Evolutionary conservation across 108 stramenopile species (phyloP).

Genomic region (Discostella stelligeroides): DNA sequence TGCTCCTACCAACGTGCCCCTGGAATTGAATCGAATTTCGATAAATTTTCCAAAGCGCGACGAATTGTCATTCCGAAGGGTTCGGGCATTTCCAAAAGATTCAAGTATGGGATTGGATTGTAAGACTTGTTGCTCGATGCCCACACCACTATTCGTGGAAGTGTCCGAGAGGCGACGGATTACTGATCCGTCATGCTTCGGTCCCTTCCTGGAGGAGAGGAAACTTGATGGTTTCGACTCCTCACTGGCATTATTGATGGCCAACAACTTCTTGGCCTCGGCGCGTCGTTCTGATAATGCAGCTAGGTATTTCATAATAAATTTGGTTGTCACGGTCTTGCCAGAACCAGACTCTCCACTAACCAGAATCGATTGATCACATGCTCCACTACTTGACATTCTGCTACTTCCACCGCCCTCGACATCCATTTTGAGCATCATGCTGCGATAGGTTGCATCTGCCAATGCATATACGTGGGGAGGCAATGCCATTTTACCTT

Average conservation of each 20-base stretch:
- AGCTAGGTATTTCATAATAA: conserved; percentile 95
- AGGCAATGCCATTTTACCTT: conserved; percentile 45
- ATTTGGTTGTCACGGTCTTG: conserved; percentile 97
- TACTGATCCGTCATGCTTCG: conserved; percentile 23
- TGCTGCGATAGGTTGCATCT: conserved; percentile 85
- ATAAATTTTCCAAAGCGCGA: conserved; percentile 94
- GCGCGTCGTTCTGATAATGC: conserved; percentile 70
- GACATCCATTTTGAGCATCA: conserved; percentile 74
- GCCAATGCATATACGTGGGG: conserved; percentile 97
- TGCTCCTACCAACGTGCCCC: conserved; percentile 75
- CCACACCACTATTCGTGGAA: conserved; percentile 6
- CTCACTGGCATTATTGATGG: conserved; percentile 2
- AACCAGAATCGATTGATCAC: conserved; percentile 77
- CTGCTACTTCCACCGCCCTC: conserved; percentile 11
- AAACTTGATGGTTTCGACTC: background rate
- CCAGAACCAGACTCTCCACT: conserved; percentile 96
- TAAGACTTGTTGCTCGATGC: conserved; percentile 87
- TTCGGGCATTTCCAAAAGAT: conserved; percentile 96
- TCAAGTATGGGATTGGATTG: conserved; percentile 96
- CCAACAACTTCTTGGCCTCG: conserved; percentile 31
- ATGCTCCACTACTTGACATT: background rate
- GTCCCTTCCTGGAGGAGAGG: background rate
- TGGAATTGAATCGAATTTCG: conserved; percentile 82
- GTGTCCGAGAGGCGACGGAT: background rate
- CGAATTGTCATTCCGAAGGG: conserved; percentile 86